Evolutionary conservation across 306 rosid genomes (phyloP).

Genomic region (Citrullus colocynthis): DNA sequence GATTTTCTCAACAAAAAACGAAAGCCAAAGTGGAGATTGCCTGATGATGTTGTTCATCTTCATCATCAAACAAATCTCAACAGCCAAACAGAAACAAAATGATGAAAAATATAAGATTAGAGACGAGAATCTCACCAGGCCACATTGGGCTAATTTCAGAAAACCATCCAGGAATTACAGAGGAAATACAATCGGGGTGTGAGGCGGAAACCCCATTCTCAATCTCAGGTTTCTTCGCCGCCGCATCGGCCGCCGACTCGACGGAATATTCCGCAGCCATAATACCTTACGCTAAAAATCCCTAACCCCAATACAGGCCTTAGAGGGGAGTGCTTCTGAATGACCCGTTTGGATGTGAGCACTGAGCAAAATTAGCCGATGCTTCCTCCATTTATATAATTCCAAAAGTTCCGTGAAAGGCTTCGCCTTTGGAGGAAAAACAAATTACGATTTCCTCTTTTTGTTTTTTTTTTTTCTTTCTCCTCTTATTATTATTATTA

Average conservation of each 20-base stretch:
- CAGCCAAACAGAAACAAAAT: not conserved
- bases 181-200: constrained; percentile 29
- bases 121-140: constrained; percentile 67
- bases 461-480: not conserved
- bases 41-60: not conserved
- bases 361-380: not conserved
- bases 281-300: constrained; percentile 2
- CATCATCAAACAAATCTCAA: not conserved
- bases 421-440: not conserved
- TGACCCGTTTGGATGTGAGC: not conserved
- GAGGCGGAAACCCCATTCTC: constrained; percentile 37
- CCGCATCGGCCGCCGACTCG: constrained; percentile 44
- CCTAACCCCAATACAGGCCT: not conserved
- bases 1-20: not conserved
- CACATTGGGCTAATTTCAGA: constrained; percentile 99
- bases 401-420: not conserved
- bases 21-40: not conserved
- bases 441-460: not conserved
- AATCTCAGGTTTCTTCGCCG: constrained; percentile 31
- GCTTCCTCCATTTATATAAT: not conserved
- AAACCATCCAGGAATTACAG: constrained; percentile 94
- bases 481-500: not conserved
- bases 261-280: constrained; percentile 45
- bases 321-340: not conserved
- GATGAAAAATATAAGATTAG: not conserved